Conservation (phyloP, 768 basidiomycete genomes). For the Suillus tomentosus region DNA sequence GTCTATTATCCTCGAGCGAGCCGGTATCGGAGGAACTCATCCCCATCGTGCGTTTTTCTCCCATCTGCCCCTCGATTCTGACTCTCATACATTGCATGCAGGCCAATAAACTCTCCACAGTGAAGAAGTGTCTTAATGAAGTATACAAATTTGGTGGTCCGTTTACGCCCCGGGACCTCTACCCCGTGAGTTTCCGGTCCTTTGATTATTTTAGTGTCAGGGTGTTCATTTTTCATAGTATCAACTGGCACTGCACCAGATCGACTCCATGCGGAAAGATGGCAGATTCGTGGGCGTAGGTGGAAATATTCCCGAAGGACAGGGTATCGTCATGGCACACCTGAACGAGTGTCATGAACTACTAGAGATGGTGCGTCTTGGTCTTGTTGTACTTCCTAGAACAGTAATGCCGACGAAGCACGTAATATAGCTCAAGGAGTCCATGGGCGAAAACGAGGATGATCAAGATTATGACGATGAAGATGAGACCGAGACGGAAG, state of each 20-base stretch:
- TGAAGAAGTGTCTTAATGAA: slow-evolving; percentile 96
- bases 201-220: slow-evolving; percentile 12
- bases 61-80: background rate
- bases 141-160: slow-evolving; percentile 94
- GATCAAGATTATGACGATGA: slow-evolving; percentile 46
- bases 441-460: slow-evolving; percentile 76
- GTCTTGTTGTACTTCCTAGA: background rate
- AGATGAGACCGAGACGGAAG: slow-evolving; percentile 18
- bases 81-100: slow-evolving; percentile 30
- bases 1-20: slow-evolving; percentile 90
- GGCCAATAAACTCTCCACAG: slow-evolving; percentile 96
- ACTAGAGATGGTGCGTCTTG: slow-evolving; percentile 78
- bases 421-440: slow-evolving; percentile 64
- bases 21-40: slow-evolving; percentile 98
- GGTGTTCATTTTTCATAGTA: slow-evolving; percentile 53
- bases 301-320: slow-evolving; percentile 91
- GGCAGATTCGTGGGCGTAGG: slow-evolving; percentile 91
- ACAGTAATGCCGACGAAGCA: background rate
- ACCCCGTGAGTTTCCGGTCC: slow-evolving; percentile 65
- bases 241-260: slow-evolving; percentile 92
- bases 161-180: slow-evolving; percentile 88
- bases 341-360: slow-evolving; percentile 95
- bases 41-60: slow-evolving; percentile 70
- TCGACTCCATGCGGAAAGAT: slow-evolving; percentile 90
- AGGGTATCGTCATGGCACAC: slow-evolving; percentile 95